These are phyloP conservation scores for Chytriomyces sp. DNA, from an alignment of 192 early-diverging fungal genomes.

Conservation along the genomic window DNA sequence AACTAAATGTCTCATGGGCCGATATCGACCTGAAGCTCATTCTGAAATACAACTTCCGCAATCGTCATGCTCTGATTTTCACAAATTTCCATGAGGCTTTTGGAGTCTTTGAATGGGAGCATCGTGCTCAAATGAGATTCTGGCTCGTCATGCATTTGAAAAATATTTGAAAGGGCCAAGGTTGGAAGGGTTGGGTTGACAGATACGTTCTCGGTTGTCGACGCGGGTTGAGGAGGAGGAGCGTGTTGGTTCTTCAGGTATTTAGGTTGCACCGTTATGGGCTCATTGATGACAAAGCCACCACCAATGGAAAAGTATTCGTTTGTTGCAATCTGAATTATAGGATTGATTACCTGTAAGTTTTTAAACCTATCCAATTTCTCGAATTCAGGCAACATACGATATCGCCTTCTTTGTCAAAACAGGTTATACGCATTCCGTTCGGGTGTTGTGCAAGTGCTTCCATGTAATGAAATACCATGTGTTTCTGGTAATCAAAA, in stretches of 20 bases:
- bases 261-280: constrained; percentile 62
- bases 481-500: constrained; percentile 81
- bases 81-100: constrained; percentile 78
- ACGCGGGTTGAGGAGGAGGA: neutral
- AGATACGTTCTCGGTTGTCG: constrained; percentile 40
- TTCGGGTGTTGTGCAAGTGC: constrained; percentile 91
- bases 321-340: constrained; percentile 69
- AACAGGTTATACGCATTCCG: constrained; percentile 90
- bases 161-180: constrained; percentile 55
- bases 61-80: constrained; percentile 80
- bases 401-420: constrained; percentile 75
- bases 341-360: no score
- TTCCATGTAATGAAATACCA: constrained; percentile 83
- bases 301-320: constrained; percentile 96
- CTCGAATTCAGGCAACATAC: no score
- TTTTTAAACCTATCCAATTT: no score
- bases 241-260: neutral
- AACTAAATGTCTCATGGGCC: constrained; percentile 6
- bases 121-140: constrained; percentile 57
- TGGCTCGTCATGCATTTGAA: constrained; percentile 38
- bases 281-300: constrained; percentile 92
- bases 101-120: constrained; percentile 80
- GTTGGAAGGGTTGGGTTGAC: neutral
- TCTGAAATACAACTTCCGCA: constrained; percentile 90
- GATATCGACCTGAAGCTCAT: constrained; percentile 64